Evolutionary conservation across 2,329 filamentous ascomycete species (phyloP).

Genomic region (Aureobasidium sp.): DNA sequence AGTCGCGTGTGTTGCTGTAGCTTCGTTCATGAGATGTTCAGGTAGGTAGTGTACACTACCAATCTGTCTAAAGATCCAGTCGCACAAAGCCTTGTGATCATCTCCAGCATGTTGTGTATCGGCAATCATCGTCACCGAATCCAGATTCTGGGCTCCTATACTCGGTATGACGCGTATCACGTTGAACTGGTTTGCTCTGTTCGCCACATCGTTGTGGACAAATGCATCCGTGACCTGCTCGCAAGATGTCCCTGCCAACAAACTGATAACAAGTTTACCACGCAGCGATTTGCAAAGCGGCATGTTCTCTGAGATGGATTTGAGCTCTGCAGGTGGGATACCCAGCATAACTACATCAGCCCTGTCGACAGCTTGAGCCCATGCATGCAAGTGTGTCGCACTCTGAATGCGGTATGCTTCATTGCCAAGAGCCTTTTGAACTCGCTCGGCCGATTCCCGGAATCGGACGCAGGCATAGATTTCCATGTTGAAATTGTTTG

Average conservation of each 20-base stretch:
- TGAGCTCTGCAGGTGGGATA: constrained; percentile 19
- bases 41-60: constrained; percentile 20
- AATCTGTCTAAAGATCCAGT: constrained; percentile 18
- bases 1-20: constrained; percentile 23
- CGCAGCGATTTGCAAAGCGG: constrained; percentile 16
- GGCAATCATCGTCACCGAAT: constrained; percentile 22
- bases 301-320: constrained; percentile 13
- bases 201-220: background rate
- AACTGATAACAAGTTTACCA: constrained; percentile 21
- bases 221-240: constrained; percentile 18
- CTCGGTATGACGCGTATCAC: constrained; percentile 22
- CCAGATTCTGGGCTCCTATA: constrained; percentile 19
- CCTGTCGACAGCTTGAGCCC: constrained; percentile 9
- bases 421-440: background rate
- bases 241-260: constrained; percentile 21
- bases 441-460: background rate
- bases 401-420: background rate
- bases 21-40: constrained; percentile 22
- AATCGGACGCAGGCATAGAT: constrained; percentile 13
- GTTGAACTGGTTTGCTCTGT: constrained; percentile 14
- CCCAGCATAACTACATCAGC: constrained; percentile 22
- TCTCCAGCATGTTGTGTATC: constrained; percentile 14
- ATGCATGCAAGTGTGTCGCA: background rate
- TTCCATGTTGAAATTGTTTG: background rate
- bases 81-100: background rate